Evolutionary conservation across 2,329 filamentous ascomycete genomes (phyloP), one percentile per base, ranked within the genome.

Genomic region (Phaeosphaeriaceae sp.): DNA sequence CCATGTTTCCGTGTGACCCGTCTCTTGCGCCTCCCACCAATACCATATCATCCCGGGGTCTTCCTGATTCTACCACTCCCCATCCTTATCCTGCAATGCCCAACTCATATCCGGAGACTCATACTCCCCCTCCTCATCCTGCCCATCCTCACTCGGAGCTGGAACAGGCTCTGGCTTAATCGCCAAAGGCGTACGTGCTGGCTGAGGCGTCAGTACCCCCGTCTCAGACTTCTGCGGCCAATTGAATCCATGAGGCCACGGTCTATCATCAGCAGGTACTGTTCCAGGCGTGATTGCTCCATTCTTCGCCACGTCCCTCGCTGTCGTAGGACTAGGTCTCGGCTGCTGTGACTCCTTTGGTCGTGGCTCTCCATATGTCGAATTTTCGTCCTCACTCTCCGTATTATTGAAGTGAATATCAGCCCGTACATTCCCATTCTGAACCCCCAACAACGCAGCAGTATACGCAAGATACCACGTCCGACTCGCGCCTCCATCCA

Each of bases 401-500:
- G 49, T 19, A 19, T 42, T 51, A 8, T 52, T 13, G 55, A 51
- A n/a, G 8, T 42, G 22, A 5, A 22, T 21, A 54, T 52, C 55
- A 15, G 23, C 21, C 44, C 49, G 26, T 19, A 47, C 43, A 26
- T 35, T 48, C 1, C 40, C 49, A 11, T 10, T 54, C n/a, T 49
- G 35, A 24, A 55, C 50, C 43, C 59, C 58, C 56, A 71, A 26
- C 63, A 78, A 60, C 3, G 71, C 71, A 21, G 76, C 77, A 21
- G 75, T 56, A 54, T 73, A 78, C 9, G 76, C 75, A 28, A 79
- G 54, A 61, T 78, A 79, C 73, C 76, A 79, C 26, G 77, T 79
- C 0, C 69, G 66, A 65, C 77, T 79, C 11, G 93, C 93, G 5
- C 95, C 95, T 1, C 93, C 92, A 78, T 98, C 92, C 30, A 96